These are phyloP conservation scores for Colletotrichum musicola DNA, from an alignment of 2,329 filamentous ascomycete genomes.

Conservation along the genomic window DNA sequence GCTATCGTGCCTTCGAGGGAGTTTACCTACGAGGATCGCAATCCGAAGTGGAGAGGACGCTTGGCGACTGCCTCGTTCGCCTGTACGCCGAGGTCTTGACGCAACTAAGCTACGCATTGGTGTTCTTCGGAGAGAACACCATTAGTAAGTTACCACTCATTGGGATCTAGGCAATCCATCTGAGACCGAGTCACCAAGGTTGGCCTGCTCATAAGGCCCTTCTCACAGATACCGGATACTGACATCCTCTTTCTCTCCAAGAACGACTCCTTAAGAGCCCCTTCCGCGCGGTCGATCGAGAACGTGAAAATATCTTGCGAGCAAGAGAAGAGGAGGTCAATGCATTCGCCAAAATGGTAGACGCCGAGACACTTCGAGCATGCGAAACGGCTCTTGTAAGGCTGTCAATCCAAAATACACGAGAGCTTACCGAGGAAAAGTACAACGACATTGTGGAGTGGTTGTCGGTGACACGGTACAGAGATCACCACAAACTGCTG, in stretches of 20 bases:
- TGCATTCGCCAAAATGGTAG: neutral
- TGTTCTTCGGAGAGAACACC: neutral
- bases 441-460: neutral
- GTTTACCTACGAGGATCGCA: neutral
- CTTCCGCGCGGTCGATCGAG: neutral
- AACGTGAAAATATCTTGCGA: neutral
- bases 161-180: neutral
- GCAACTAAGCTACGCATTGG: neutral
- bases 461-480: neutral
- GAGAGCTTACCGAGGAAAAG: neutral
- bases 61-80: neutral
- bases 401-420: neutral
- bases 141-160: neutral
- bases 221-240: too few species aligned
- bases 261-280: neutral
- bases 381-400: neutral
- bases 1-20: neutral
- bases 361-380: neutral
- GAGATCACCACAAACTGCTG: neutral
- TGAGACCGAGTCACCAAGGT: too few species aligned
- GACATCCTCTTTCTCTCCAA: neutral
- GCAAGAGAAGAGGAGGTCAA: neutral
- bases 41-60: neutral
- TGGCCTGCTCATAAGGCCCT: too few species aligned
- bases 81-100: constrained; percentile 1